Percentiles rank a stretch among this genome's conserved stretches.
Conservation (phyloP, 768 basidiomycete genomes). For the Gymnopilus dilepis region DNA sequence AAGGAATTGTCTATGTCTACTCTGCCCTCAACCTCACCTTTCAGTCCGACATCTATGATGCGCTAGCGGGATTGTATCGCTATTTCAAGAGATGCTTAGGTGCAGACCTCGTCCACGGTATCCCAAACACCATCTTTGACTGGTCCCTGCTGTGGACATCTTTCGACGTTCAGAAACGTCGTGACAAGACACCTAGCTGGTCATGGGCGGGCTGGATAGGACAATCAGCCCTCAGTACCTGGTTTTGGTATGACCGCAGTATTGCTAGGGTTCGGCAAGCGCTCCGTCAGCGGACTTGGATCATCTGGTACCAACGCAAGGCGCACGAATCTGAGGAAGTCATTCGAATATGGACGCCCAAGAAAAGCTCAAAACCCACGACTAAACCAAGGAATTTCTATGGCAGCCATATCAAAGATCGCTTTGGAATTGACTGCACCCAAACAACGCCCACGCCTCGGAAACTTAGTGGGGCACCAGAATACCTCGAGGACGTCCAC, state of each 20-base stretch:
- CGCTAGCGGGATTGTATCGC: slow-evolving; percentile 1
- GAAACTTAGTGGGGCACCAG: slow-evolving; percentile 4
- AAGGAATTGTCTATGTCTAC: neutral
- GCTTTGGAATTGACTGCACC: slow-evolving; percentile 5
- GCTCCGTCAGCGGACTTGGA: slow-evolving; percentile 9
- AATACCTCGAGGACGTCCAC: slow-evolving; percentile 7
- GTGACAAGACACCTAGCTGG: slow-evolving; percentile 8
- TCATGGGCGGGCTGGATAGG: slow-evolving; percentile 14
- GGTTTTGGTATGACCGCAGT: neutral
- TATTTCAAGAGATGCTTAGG: neutral
- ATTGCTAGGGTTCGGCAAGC: neutral
- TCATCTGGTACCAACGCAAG: slow-evolving; percentile 19
- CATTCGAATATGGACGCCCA: slow-evolving; percentile 2
- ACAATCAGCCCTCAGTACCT: neutral
- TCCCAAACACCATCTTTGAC: slow-evolving; percentile 5
- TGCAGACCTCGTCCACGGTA: slow-evolving; percentile 6
- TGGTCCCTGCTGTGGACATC: slow-evolving; percentile 12
- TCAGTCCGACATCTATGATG: slow-evolving; percentile 11
- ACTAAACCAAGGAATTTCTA: neutral
- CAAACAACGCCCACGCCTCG: slow-evolving; percentile 1
- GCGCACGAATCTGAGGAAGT: slow-evolving; percentile 14
- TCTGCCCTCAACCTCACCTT: slow-evolving; percentile 1
- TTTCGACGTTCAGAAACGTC: neutral
- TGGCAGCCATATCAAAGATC: slow-evolving; percentile 1
- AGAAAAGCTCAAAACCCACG: neutral